Evolutionary conservation across 225 moss, liverwort and hornwort species (phyloP), one percentile per base, ranked within the genome.

Genomic region (Thuidium tamariscinum): DNA sequence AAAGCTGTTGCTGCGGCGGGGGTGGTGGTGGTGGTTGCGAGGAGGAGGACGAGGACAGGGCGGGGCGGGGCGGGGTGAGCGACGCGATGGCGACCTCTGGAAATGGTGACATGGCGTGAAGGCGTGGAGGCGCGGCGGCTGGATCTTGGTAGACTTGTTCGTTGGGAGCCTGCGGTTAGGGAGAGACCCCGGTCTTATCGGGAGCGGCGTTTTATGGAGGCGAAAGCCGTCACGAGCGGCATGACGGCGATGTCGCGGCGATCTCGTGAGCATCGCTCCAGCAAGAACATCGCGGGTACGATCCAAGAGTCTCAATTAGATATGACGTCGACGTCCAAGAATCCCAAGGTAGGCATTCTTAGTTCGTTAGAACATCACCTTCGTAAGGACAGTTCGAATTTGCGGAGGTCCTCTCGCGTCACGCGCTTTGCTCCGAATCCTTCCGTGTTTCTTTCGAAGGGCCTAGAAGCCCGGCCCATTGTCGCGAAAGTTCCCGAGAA

Each of bases 211-310:
- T 94, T 93, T 81, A 97, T 97, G 97, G 96, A 97, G 94, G 94
- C 93, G 91, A 96, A 96, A 87, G 95, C 95, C 91, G 93, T 90
- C 84, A 90, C 90, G 87, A 92, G 91, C 93, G 96, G 89, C 93
- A 96, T 97, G 97, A 96, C 94, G 92, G 93, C 96, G 93, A 96
- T 97, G 96, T 96, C 97, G 94, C 96, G 97, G 88, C 93, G 95
- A 82, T 96, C 97, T 90, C 96, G 97, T 86, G 97, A 96, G 92
- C 95, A 95, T 92, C 96, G 97, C 88, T 90, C 95, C 91, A 93
- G 93, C 87, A 98, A 95, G 94, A 93, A 92, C 89, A 87, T 88
- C 83, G 86, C 89, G 87, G 94, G 93, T 92, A 92, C 92, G 92
- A 95, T 91, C 91, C 91, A 91, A 90, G 97, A 95, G 89, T 80